Conservation (phyloP, 225 moss, liverwort and hornwort species). For the Physcomitrellopsis africana region DNA sequence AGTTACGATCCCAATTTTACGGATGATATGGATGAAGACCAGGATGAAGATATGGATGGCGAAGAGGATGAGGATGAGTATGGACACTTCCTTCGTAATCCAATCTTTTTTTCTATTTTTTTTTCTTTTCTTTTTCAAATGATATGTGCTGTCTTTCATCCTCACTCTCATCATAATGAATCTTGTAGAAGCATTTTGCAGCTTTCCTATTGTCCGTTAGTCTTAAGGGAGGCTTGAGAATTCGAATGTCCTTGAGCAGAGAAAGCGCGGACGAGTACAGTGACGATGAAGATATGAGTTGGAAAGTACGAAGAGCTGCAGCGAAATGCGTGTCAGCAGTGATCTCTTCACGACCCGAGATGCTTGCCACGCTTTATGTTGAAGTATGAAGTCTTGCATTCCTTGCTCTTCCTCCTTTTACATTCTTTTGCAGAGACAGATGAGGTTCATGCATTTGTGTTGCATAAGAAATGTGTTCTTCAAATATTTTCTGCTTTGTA, state of each 20-base stretch:
- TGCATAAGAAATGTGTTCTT: conserved; percentile 6
- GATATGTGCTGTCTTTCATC: conserved; percentile 9
- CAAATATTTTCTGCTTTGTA: background rate
- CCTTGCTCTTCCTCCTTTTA: conserved; percentile 16
- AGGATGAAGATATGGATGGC: conserved; percentile 94
- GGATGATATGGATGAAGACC: conserved; percentile 99
- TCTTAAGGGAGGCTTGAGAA: conserved; percentile 29
- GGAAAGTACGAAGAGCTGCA: conserved; percentile 97
- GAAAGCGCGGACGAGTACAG: conserved; percentile 99
- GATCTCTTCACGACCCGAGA: conserved; percentile 94
- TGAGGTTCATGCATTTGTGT: conserved; percentile 26
- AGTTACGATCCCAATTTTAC: conserved; percentile 99
- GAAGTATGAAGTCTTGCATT: conserved; percentile 53
- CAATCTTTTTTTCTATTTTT: background rate
- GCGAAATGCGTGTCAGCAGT: conserved; percentile 96
- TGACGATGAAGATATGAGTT: conserved; percentile 99
- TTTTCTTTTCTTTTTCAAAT: conserved; percentile 43
- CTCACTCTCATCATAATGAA: conserved; percentile 16
- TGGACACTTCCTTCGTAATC: conserved; percentile 33
- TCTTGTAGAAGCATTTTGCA: conserved; percentile 20
- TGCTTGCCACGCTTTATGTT: conserved; percentile 72
- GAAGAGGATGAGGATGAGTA: conserved; percentile 99
- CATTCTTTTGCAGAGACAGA: background rate
- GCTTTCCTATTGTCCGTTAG: background rate
- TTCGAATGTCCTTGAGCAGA: conserved; percentile 46